phyloP scores from a whole-genome alignment of 441 rosid species.

The Kokia cookei region DNA sequence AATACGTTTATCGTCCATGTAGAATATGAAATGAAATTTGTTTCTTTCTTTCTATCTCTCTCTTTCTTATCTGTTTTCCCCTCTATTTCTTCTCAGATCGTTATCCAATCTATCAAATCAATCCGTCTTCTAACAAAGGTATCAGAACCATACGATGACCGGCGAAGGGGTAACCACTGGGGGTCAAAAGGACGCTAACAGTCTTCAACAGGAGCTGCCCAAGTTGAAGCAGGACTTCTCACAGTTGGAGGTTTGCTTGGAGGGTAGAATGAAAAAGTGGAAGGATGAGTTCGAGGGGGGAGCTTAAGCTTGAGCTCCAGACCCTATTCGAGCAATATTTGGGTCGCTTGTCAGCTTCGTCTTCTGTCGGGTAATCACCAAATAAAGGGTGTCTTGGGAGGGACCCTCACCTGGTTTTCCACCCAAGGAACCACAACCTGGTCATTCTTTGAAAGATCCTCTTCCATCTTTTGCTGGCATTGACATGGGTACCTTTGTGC shows the following conservation, averaged over 20 bases:
- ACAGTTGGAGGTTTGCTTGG: not conserved
- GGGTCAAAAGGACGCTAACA: not conserved
- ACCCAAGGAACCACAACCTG: not conserved
- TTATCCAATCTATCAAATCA: not conserved
- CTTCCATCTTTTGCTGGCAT: not conserved
- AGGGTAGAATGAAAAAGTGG: not conserved
- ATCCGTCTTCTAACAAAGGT: not conserved
- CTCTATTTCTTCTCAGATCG: not conserved
- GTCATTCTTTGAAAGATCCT: not conserved
- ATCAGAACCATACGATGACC: not conserved
- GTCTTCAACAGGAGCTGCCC: not conserved
- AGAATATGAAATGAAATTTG: not conserved
- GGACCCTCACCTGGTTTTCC: not conserved
- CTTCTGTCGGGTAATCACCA: not conserved
- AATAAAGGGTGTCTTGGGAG: not conserved
- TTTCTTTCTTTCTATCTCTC: not conserved
- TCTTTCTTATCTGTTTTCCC: not conserved
- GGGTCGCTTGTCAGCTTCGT: not conserved
- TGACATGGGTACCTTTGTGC: not conserved
- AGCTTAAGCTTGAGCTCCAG: not conserved
- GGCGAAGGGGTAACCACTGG: not conserved
- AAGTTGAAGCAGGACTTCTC: not conserved
- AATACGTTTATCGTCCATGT: not conserved
- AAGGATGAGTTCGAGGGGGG: not conserved
- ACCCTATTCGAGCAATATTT: not conserved